Conservation (phyloP, 768 basidiomycete species). For the Amylocystis lapponica region DNA sequence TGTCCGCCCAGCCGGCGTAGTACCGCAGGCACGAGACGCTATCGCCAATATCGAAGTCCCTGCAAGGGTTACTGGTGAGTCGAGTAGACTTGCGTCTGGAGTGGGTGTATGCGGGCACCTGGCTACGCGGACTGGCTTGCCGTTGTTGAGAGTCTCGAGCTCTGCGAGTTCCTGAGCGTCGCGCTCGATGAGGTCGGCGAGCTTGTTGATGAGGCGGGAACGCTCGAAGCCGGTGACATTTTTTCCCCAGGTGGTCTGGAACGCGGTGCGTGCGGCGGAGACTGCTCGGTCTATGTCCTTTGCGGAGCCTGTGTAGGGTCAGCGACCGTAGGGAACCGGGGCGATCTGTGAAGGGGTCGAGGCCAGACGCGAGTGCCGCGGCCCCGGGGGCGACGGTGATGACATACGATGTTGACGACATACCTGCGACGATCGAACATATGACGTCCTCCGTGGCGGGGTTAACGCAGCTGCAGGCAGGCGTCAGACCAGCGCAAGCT, state of each 20-base stretch:
- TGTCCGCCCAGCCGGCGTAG: constrained; percentile 96
- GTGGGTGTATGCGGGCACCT: no score
- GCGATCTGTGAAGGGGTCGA: no score
- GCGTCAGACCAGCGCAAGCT: neutral
- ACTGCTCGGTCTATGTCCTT: constrained; percentile 85
- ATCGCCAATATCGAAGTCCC: constrained; percentile 80
- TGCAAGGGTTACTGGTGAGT: constrained; percentile 19
- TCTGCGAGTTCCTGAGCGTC: constrained; percentile 79
- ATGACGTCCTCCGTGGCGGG: constrained; percentile 76
- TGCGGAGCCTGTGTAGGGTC: constrained; percentile 40
- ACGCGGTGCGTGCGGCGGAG: constrained; percentile 75
- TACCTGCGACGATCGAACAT: constrained; percentile 55
- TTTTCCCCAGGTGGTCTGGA: constrained; percentile 84
- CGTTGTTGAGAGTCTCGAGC: constrained; percentile 84
- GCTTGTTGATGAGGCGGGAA: constrained; percentile 73
- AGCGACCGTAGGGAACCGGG: no score
- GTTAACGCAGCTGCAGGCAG: constrained; percentile 59
- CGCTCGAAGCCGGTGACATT: constrained; percentile 82
- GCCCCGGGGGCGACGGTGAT: no score
- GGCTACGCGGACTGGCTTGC: constrained; percentile 73
- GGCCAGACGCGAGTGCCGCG: no score
- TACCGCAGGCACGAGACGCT: constrained; percentile 76
- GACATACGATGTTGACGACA: neutral
- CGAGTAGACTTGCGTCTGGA: no score
- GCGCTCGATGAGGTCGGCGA: constrained; percentile 87